Evolutionary conservation across 169 alveolate species (phyloP).

Genomic region (Prorocentrum cordatum): DNA sequence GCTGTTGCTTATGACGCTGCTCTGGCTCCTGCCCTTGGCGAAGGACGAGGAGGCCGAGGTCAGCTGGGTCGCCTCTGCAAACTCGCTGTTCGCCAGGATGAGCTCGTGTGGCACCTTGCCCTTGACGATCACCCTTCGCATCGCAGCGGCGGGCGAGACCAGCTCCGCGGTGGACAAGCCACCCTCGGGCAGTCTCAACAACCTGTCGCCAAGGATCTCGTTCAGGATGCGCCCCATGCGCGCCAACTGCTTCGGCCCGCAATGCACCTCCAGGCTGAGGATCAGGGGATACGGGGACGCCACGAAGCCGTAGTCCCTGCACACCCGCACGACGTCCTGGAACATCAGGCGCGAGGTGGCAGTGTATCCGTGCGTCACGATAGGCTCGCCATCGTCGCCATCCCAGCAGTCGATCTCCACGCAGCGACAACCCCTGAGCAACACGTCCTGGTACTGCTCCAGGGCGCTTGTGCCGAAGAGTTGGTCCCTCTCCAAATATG

Average conservation of each 20-base stretch:
- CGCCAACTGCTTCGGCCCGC: slow-evolving; percentile 76
- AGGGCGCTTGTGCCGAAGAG: slow-evolving; percentile 79
- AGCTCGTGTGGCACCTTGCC: no score
- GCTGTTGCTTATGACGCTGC: no score
- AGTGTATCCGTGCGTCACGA: slow-evolving; percentile 84
- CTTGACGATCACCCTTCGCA: no score
- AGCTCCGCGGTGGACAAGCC: no score
- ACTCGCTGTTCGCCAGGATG: no score
- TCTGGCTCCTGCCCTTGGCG: no score
- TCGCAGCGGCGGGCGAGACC: no score
- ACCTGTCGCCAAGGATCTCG: slow-evolving; percentile 76
- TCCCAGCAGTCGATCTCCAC: slow-evolving; percentile 84
- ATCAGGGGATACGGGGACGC: no score
- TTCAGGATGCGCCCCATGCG: slow-evolving; percentile 79
- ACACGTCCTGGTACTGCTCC: slow-evolving; percentile 82
- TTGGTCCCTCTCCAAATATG: slow-evolving; percentile 81
- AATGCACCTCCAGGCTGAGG: slow-evolving; percentile 91
- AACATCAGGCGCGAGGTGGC: slow-evolving; percentile 81
- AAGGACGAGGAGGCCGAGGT: no score
- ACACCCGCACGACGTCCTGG: slow-evolving; percentile 78
- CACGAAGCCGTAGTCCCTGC: slow-evolving; percentile 78
- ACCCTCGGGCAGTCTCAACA: background rate
- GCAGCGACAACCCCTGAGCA: slow-evolving; percentile 79
- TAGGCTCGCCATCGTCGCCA: slow-evolving; percentile 82
- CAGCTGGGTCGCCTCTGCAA: no score